phyloP scores from a whole-genome alignment of 139 green algal species.

The Medakamo hakoo region DNA sequence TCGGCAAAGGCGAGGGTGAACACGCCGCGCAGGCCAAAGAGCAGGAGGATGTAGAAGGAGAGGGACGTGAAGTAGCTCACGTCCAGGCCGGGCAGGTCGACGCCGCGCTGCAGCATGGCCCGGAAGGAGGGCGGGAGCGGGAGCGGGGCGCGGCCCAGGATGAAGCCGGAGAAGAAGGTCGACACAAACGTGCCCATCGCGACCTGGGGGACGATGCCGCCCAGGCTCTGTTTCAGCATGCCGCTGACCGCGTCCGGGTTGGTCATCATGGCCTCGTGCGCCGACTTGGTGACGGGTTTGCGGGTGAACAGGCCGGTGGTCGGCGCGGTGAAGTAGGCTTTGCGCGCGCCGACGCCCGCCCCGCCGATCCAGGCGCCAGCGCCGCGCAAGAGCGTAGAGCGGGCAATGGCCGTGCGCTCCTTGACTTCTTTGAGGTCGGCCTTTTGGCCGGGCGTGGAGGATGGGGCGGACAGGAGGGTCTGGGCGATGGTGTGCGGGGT shows the following conservation, averaged over 20 bases:
- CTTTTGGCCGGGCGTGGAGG: slow-evolving; percentile 16
- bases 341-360: slow-evolving; percentile 40
- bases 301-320: slow-evolving; percentile 46
- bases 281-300: slow-evolving; percentile 28
- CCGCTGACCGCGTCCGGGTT: slow-evolving; percentile 74
- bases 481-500: slow-evolving; percentile 10
- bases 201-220: slow-evolving; percentile 52
- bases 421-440: slow-evolving; percentile 36
- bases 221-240: slow-evolving; percentile 83
- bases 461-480: slow-evolving; percentile 9
- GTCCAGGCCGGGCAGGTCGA: slow-evolving; percentile 72
- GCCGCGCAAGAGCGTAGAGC: slow-evolving; percentile 31
- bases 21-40: slow-evolving; percentile 63
- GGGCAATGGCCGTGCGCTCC: slow-evolving; percentile 41
- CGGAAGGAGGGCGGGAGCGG: slow-evolving; percentile 67
- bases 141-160: slow-evolving; percentile 72
- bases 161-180: slow-evolving; percentile 75
- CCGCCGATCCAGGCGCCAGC: slow-evolving; percentile 26
- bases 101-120: slow-evolving; percentile 72
- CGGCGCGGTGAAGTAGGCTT: slow-evolving; percentile 45
- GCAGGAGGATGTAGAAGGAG: slow-evolving; percentile 82
- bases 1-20: slow-evolving; percentile 74
- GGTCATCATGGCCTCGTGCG: slow-evolving; percentile 70
- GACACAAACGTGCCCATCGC: slow-evolving; percentile 65
- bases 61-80: slow-evolving; percentile 81